Base-by-base conservation (phyloP, 331 rosid species). In the Prunus yedoensis region DNA sequence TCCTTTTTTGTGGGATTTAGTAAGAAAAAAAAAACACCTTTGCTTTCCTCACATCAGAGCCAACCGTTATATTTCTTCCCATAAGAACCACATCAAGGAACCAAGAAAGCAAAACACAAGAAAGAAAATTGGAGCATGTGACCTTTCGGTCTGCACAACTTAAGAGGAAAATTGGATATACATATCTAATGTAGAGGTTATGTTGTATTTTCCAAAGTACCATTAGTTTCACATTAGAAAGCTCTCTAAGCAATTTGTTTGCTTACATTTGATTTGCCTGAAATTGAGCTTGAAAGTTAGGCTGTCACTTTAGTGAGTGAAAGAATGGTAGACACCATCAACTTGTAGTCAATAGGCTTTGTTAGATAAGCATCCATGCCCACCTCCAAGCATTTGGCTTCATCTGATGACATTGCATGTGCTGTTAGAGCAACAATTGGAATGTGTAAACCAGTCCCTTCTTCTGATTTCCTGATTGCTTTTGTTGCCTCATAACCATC, bases 311-410 rank as follows among this genome's bases (percentile, higher is more conserved):
- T 84, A 27, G 98, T 89, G 91, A 92, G 97, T 71, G 99, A 90
- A 68, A 92, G 97, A 71, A 95, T 95, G 87, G 99, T 95, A 53
- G 96, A 92, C 27, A 95, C 97, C 99, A 92, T 95, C 68, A 84
- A 74, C 85, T 95, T 95, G 92, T 87, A 90, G 81, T 95, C 97
- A 80, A 95, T 95, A 62, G 99, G 99, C 82, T 95, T 95, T 65
- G 99, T 95, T 54, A 95, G 82, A 76, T 95, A 95, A 77, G 99
- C 99, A 91, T 95, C 99, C 99, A 95, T 95, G 61, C 99, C 99
- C 75, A 95, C 99, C 78, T 95, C 90, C 81, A 95, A 77, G 89
- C 99, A 95, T 80, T 95, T 95, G 35, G 98, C 96, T 85, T 95
- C 98, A 87, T 95, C 99, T 17, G 89, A 95, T 71, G 96, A 95